Base-by-base conservation (phyloP, 1,284 basidiomycete species). In the Peniophora sp. region DNA sequence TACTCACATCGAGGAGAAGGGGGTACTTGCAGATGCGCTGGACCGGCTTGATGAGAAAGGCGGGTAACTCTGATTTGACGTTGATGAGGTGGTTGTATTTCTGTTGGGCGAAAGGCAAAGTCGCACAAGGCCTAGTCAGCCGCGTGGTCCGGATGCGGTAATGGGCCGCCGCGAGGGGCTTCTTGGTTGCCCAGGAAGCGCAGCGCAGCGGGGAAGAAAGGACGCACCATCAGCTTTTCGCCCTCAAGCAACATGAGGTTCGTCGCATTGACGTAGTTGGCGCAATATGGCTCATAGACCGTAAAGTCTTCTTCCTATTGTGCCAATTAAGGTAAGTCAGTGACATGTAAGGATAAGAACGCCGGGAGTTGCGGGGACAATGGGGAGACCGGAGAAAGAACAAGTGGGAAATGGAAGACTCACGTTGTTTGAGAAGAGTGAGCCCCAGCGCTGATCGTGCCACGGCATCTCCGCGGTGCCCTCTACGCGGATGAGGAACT, bases 241-340 rank as follows among this genome's bases (percentile, higher is more conserved):
- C 92, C 90, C 63, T 92, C 88, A 53, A 83, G 82, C 50, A 93
- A 79, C 74, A 96, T 85, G 44, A 95, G 78, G 50, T 92, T 85
- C 64, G 89, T 82, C 47, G 92, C 87, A 64, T 87, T 83, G 38
- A 88, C 89, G 69, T 95, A 95, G 70, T 99, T 98, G 45, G 93
- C 93, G 68, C 96, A 99, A 67, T 97, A 99, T 3, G 95, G 94
- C 63, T 97, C 94, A 69, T 99, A 99, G 36, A 92, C 90, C 46
- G 83, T 79, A 64, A 97, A 97, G 59, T 93, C 90, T 53, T 91
- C 81, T 77, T 99, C 96, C 89, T 94, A 74, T 76, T 75, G 69
- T 76, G 71, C 65, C 65, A 59, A 61, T 63, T 62, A 10, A 35
- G 12, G 34, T 50, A 47, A 49, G 58, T 44, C 45, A 54, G 39